Evolutionary conservation across 2,329 filamentous ascomycete species (phyloP), one percentile per base, ranked within the genome.

Genomic region (Fonsecaea erecta): DNA sequence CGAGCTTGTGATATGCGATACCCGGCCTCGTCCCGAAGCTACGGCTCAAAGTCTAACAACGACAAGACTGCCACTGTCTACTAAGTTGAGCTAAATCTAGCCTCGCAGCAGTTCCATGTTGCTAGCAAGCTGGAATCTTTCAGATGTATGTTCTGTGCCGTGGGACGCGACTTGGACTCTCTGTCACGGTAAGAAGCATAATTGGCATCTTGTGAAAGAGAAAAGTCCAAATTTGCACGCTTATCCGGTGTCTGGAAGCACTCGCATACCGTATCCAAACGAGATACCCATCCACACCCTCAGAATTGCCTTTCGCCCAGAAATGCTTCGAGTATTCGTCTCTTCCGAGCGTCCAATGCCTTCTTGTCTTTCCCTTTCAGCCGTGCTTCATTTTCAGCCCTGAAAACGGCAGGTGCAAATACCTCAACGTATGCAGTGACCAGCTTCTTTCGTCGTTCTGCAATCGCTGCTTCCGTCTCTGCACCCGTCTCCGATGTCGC

Each of bases 361-460:
- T 68, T 72, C 60, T 67, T 72, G 32, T 73, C 70, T 52, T 66
- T 70, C 18, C 60, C 63, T 46, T 71, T 70, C 14, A 63, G 12
- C 21, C 30, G 60, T n/a, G 51, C 34, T 30, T 67, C 64, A n/a
- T 65, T 65, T 30, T 69, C 60, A 14, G 69, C 64, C 34, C 68
- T 54, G 40, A 72, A 70, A 30, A 72, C 60, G 46, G 68, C 34
- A 1, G 66, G 65, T 28, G 69, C 70, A 52, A 73, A 71, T n/a
- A 67, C 43, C 5, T 66, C 69, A 14, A 64, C 63, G 56, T 71
- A 72, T n/a, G 56, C 56, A 12, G 24, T 35, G 46, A 67, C 55
- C 3, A 72, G 58, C 43, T 64, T 52, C 11, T 60, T 62, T 32
- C 68, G 43, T 43, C 67, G 62, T 16, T 71, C 63, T 4, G 37